Conservation (phyloP, 805 yeast species). For the Saccharomycopsis fibuligera region DNA sequence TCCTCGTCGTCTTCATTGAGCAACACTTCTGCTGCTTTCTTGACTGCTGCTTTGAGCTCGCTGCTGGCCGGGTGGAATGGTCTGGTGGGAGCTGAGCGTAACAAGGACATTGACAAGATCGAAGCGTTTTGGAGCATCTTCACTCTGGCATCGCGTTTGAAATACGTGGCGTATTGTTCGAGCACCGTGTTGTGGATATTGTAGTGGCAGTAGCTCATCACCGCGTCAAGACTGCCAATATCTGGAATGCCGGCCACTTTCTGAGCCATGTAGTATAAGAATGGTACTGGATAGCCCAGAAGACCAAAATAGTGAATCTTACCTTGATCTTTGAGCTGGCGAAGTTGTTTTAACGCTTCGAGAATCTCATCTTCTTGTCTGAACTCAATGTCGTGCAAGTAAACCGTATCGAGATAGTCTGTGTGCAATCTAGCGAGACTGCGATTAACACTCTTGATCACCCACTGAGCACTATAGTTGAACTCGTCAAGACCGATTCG, state of each 20-base stretch:
- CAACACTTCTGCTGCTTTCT: constrained; percentile 39
- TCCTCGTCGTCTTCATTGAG: constrained; percentile 45
- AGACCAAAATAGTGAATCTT: constrained; percentile 61
- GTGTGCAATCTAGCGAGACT: constrained; percentile 65
- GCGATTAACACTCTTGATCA: constrained; percentile 57
- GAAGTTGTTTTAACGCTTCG: constrained; percentile 59
- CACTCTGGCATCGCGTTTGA: constrained; percentile 48
- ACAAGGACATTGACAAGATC: constrained; percentile 80
- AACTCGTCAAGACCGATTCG: constrained; percentile 62
- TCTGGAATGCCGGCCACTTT: constrained; percentile 30
- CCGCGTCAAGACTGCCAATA: constrained; percentile 64
- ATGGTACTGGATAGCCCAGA: constrained; percentile 81
- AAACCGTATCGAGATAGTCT: constrained; percentile 69
- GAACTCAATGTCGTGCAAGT: constrained; percentile 87
- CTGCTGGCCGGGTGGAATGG: constrained; percentile 75
- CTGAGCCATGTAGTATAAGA: constrained; percentile 47
- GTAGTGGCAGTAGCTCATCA: constrained; percentile 74
- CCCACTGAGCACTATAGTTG: constrained; percentile 60
- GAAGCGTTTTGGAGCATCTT: constrained; percentile 70
- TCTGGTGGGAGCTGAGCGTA: constrained; percentile 61
- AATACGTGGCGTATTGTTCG: constrained; percentile 40
- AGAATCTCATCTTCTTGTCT: constrained; percentile 46
- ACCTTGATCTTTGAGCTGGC: constrained; percentile 57
- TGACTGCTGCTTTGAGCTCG: constrained; percentile 42
- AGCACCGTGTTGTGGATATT: constrained; percentile 69